phyloP scores from a whole-genome alignment of 2,329 filamentous ascomycete genomes.

The Fusarium palustre region DNA sequence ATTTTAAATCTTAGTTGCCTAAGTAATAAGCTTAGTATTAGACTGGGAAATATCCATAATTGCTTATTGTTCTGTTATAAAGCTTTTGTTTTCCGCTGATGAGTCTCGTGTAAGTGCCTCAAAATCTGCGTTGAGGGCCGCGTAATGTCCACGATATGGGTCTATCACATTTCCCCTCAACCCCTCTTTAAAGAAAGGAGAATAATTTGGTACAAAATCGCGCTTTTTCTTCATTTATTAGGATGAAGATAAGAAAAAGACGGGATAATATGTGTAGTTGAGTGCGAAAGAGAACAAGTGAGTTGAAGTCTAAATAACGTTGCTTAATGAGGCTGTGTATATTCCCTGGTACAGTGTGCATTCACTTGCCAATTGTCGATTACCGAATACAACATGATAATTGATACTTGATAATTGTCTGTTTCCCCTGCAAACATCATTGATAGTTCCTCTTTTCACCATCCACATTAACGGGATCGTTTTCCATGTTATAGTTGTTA shows the following conservation, averaged over 20 bases:
- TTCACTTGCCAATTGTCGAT: background rate
- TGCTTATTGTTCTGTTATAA: background rate
- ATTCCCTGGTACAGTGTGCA: conserved; percentile 3
- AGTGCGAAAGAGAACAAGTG: background rate
- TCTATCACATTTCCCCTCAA: conserved; percentile 9
- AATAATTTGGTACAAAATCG: conserved; percentile 5
- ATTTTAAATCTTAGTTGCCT: background rate
- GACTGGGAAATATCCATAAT: background rate
- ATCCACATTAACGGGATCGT: too few relatives aligned
- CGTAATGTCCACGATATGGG: conserved; percentile 33
- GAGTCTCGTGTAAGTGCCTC: conserved; percentile 20
- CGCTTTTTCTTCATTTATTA: background rate
- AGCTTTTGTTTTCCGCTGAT: background rate
- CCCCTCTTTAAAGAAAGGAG: conserved; percentile 12
- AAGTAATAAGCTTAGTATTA: background rate
- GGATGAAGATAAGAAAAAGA: background rate
- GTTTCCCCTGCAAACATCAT: background rate
- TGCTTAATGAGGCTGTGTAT: conserved; percentile 29
- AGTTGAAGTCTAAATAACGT: conserved; percentile 10
- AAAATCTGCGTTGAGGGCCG: conserved; percentile 26
- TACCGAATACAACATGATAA: background rate
- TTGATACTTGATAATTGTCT: background rate
- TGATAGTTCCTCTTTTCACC: background rate
- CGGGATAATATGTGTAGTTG: background rate
- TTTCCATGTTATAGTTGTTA: background rate